Base-by-base conservation (phyloP, 495 filamentous ascomycete genomes). In the Chaetomium fimeti region DNA sequence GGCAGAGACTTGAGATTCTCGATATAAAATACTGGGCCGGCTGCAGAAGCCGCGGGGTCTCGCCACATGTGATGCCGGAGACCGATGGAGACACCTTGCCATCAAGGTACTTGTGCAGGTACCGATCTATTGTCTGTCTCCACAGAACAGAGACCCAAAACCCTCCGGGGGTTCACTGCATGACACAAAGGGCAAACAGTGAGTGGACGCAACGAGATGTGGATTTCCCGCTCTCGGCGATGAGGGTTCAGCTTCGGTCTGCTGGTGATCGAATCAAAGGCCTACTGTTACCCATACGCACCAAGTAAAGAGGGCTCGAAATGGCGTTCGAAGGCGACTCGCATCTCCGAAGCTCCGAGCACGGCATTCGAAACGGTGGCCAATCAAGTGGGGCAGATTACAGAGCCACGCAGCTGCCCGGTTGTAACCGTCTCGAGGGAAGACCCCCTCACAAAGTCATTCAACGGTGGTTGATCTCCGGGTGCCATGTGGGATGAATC, bases 301-400 rank as follows among this genome's bases (percentile, higher is more conserved):
- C n/a, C n/a, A 25, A 2, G 11, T n/a, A 28, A 27, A 18, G 40
- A 58, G 5, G 25, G 2, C 20, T 27, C 32, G 40, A 40, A 45
- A 59, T 48, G 57, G 42, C 42, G 16, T 38, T 49, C 13, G 57
- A 36, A 29, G 24, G 20, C 16, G n/a, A 16, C 3, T 45, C 60
- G 60, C 53, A 62, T 63, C 38, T 55, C 61, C 61, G 61, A 63
- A 49, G 13, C 22, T 63, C 61, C 61, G 60, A 63, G 40, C 27
- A 22, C 18, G 47, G n/a, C 47, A 24, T 9, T 36, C 18, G 16
- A 7, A 7, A 22, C 43, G 42, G 40, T n/a, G 49, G 43, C 61
- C 52, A 63, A 63, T 63, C 61, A 49, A 22, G 22, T 25, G 40
- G 5, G 20, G 20, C 9, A 18, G 6, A 63, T 63, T 63, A 62